These are phyloP conservation scores for Colletotrichum nymphaeae DNA, from an alignment of 2,329 filamentous ascomycete species.

Conservation along the genomic window DNA sequence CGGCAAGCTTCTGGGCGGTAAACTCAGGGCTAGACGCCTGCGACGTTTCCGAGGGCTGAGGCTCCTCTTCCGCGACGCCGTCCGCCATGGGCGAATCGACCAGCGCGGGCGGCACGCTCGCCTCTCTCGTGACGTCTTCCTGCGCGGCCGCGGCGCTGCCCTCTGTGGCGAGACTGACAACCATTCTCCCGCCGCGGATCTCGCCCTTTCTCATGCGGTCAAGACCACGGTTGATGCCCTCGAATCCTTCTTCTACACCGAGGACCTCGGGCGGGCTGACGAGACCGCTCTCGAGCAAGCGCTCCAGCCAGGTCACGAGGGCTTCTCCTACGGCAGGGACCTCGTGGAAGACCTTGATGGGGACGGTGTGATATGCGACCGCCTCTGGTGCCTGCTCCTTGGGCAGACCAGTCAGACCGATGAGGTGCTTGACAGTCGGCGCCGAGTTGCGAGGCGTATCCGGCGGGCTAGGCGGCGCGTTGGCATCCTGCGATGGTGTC, in stretches of 20 bases:
- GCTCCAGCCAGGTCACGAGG: conserved; percentile 75
- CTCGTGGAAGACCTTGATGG: conserved; percentile 82
- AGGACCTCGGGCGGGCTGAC: conserved; percentile 74
- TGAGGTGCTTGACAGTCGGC: conserved; percentile 62
- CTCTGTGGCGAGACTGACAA: conserved; percentile 55
- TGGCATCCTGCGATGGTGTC: conserved; percentile 40
- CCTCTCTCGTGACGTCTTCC: neutral
- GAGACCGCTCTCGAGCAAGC: conserved; percentile 64
- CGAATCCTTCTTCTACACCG: conserved; percentile 71
- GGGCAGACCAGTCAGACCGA: conserved; percentile 76
- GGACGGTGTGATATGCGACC: conserved; percentile 72
- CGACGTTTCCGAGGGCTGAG: neutral
- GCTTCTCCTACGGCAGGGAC: conserved; percentile 71
- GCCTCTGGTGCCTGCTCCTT: conserved; percentile 60
- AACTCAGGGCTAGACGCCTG: conserved; percentile 27
- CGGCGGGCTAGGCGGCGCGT: conserved; percentile 49
- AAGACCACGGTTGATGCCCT: conserved; percentile 74
- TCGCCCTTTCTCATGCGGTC: conserved; percentile 74
- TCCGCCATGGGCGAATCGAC: conserved; percentile 11
- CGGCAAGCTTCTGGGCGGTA: conserved; percentile 13
- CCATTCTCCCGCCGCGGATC: conserved; percentile 75
- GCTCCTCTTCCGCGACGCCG: neutral
- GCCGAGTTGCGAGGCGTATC: conserved; percentile 47
- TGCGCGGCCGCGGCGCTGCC: neutral
- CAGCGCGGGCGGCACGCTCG: conserved; percentile 6